Base-by-base conservation (phyloP, 2,329 filamentous ascomycete genomes). In the Alternaria sp. region DNA sequence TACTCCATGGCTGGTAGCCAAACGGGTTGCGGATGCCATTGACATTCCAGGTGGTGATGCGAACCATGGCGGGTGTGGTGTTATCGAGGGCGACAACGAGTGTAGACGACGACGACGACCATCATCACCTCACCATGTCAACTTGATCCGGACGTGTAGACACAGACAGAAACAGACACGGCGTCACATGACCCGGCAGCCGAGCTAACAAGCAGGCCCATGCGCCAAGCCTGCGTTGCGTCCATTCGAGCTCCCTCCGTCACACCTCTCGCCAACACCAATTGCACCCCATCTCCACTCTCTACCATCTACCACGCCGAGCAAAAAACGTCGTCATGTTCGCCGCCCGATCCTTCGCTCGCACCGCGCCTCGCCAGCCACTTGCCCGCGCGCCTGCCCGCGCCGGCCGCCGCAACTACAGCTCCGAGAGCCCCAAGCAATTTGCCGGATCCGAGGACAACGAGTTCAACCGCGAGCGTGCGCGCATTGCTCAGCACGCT, bases 401-500 rank as follows among this genome's bases (percentile, higher is more conserved):
- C 84, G 70, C 86, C 70, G 89, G 91, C 84, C 71, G 70, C 63
- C 88, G 90, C 79, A 89, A 89, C 72, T 85, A 92, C 73, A 89
- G 88, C 77, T 88, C 86, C 82, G 83, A 85, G 72, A 78, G 81
- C 65, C 75, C 79, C 66, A 83, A 84, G 71, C 81, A 80, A 71
- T 83, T 91, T 72, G 73, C 79, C 45, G 87, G 89, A 73, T 78
- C 84, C 58, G 84, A 84, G 79, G 91, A 97, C 83, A 98, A 96
- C 82, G 88, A 88, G 75, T 99, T 98, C 86, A 89, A 96, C 84
- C 89, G 90, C 75, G 95, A 99, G 86, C 88, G 95, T 78, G 84
- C 88, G 78, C 91, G 90, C 74, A 91, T 97, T 77, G 93, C 96
- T 85, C 88, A 92, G 72, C 95, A 99, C 80, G 95, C 95, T 75